Percentiles rank a stretch among this genome's conserved stretches.
Evolutionary conservation across 805 yeast species (phyloP).

Genomic region (Jamesozyma jinghongensis): DNA sequence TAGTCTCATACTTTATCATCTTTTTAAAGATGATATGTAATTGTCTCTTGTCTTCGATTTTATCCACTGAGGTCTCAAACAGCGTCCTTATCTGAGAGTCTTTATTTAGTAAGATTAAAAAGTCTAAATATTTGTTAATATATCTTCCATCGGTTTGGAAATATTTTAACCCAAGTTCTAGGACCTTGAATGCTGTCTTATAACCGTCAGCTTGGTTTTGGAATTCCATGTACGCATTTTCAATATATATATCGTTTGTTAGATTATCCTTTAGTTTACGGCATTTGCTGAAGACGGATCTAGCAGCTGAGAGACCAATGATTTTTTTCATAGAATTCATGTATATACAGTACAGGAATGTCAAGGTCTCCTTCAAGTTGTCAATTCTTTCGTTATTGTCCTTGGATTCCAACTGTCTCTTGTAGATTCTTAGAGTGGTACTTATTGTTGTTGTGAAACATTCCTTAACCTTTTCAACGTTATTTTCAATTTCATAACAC

Average conservation of each 20-base stretch:
- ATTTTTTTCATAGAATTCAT: slow-evolving; percentile 65
- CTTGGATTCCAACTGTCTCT: slow-evolving; percentile 6
- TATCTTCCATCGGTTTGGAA: slow-evolving; percentile 48
- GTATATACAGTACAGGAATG: slow-evolving; percentile 57
- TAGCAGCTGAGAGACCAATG: slow-evolving; percentile 61
- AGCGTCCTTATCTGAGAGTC: slow-evolving; percentile 70
- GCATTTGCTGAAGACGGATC: slow-evolving; percentile 60
- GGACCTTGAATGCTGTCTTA: slow-evolving; percentile 63
- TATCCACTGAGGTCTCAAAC: slow-evolving; percentile 67
- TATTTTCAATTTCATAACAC: slow-evolving; percentile 50
- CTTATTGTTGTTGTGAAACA: slow-evolving; percentile 44
- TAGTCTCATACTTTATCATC: slow-evolving; percentile 60
- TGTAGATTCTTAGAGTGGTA: slow-evolving; percentile 35
- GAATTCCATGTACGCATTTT: slow-evolving; percentile 75
- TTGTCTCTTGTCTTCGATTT: slow-evolving; percentile 27
- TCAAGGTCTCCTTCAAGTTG: slow-evolving; percentile 30
- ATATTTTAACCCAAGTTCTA: slow-evolving; percentile 66
- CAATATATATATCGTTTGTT: slow-evolving; percentile 70
- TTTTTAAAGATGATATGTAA: slow-evolving; percentile 43
- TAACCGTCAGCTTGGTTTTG: slow-evolving; percentile 47
- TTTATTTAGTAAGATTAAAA: slow-evolving; percentile 57
- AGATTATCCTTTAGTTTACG: slow-evolving; percentile 47
- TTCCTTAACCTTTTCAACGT: slow-evolving; percentile 41
- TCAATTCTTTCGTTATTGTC: slow-evolving; percentile 4
- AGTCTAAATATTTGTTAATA: slow-evolving; percentile 60